phyloP scores from a whole-genome alignment of 306 rosid genomes.

The Herpetospermum pedunculosum region DNA sequence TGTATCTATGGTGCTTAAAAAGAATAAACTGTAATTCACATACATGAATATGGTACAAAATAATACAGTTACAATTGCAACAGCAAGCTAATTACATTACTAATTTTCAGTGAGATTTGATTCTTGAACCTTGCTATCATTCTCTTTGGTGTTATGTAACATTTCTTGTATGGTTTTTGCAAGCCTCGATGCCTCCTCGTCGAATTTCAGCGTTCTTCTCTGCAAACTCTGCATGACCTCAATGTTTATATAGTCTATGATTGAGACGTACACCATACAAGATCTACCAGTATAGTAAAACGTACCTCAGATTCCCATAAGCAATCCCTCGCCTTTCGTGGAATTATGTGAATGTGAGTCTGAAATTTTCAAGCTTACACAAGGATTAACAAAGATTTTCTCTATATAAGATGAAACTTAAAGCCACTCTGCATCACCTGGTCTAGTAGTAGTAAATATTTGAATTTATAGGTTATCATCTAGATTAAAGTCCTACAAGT shows the following conservation, averaged over 20 bases:
- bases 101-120: constrained; percentile 40
- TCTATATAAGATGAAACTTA: background rate
- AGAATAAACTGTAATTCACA: background rate
- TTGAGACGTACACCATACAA: background rate
- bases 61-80: constrained; percentile 5
- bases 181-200: constrained; percentile 57
- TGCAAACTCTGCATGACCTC: constrained; percentile 40
- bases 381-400: constrained; percentile 17
- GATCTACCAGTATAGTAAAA: background rate
- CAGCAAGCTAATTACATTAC: constrained; percentile 19
- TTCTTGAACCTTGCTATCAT: constrained; percentile 26
- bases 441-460: background rate
- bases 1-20: background rate
- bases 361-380: constrained; percentile 28
- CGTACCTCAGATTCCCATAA: constrained; percentile 93
- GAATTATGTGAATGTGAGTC: constrained; percentile 94
- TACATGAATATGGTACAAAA: constrained; percentile 5
- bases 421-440: background rate
- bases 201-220: constrained; percentile 52
- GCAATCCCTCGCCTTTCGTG: constrained; percentile 71
- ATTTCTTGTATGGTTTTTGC: constrained; percentile 55
- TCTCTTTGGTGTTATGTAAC: constrained; percentile 22
- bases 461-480: background rate
- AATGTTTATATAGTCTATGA: background rate
- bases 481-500: background rate